A percentile compares a stretch with the other conserved stretches of the same genome.
These are phyloP conservation scores for Cercospora citrullina DNA, from an alignment of 2,329 filamentous ascomycete genomes.

Conservation along the genomic window DNA sequence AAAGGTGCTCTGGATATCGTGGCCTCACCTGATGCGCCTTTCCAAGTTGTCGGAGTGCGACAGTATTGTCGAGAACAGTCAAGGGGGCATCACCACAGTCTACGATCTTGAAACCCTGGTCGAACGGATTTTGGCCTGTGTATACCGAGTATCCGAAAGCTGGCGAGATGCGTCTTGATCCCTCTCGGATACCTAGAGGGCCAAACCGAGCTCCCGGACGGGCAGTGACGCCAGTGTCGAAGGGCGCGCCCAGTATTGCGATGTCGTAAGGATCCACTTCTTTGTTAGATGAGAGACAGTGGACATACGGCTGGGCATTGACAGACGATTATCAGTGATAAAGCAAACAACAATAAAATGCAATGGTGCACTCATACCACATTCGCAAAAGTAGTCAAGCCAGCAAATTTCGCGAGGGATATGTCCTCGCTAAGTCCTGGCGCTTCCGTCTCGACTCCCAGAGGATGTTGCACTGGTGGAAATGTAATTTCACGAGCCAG, in stretches of 20 bases:
- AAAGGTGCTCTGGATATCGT: not conserved
- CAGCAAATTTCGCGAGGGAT: conserved; percentile 39
- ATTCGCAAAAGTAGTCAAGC: conserved; percentile 51
- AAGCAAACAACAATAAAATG: not conserved
- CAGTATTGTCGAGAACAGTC: conserved; percentile 52
- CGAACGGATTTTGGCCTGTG: conserved; percentile 44
- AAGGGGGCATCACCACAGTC: conserved; percentile 59
- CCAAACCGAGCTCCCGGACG: conserved; percentile 56
- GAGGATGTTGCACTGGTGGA: conserved; percentile 42
- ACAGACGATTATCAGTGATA: not conserved
- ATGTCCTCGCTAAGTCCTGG: conserved; percentile 27
- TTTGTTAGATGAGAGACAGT: conserved; percentile 44
- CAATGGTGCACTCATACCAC: conserved; percentile 25
- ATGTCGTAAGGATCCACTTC: conserved; percentile 50
- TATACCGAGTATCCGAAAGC: conserved; percentile 50
- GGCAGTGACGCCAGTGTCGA: conserved; percentile 49
- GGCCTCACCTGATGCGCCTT: conserved; percentile 50
- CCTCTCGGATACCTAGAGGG: conserved; percentile 38
- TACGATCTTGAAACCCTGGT: conserved; percentile 54
- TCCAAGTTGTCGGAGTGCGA: conserved; percentile 56
- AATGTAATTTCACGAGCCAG: conserved; percentile 47
- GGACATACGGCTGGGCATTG: conserved; percentile 43
- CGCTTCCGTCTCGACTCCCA: conserved; percentile 27
- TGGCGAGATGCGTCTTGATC: conserved; percentile 45
- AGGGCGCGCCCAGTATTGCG: conserved; percentile 30